Base-by-base conservation (phyloP, 352 stramenopile species). In the Globisporangium cederbergense region DNA sequence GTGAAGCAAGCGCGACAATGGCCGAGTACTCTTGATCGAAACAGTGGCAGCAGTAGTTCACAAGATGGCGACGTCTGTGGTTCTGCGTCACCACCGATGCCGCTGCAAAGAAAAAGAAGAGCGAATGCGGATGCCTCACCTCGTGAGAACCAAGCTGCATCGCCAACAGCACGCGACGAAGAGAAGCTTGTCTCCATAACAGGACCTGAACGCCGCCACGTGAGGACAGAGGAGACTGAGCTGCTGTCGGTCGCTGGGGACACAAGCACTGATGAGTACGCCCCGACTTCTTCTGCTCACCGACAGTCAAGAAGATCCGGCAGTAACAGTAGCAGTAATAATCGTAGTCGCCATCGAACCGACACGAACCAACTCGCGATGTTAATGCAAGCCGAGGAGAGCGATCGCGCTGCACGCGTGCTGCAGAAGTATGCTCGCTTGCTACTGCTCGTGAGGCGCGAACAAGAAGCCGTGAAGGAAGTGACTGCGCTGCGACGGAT, bases 381-480 rank as follows among this genome's bases (percentile, higher is more conserved):
- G 2, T n/a, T 7, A 2, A 64, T 30, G 2, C 45, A 58, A 49
- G 38, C 22, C 10, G 65, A 55, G 43, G 74, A 65, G 28, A 40
- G 45, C 9, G 14, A 69, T 18, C 28, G 65, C 42, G 74, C 74
- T 28, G 66, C 60, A 9, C 20, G 36, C 3, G 4, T 73, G 36
- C 32, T 79, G 36, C 60, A 75, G n/a, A 58, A 55, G 9, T 51
- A 73, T 36, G 54, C 58, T 8, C 74, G 72, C 22, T n/a, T 78
- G 4, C 71, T 62, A 34, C 36, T 81, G n/a, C 46, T 81, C 36
- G 58, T 58, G 16, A 42, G 22, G 43, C 60, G 60, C 63, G 47
- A 77, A 52, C 59, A 68, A 52, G 36, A 46, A 2, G 22, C 60
- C 22, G 14, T 69, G n/a, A 36, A 47, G 2, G 28, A 67, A 42